Evolutionary conservation across 2,329 filamentous ascomycete species (phyloP), one percentile per base, ranked within the genome.

Genomic region (Periglandula ipomoeae): DNA sequence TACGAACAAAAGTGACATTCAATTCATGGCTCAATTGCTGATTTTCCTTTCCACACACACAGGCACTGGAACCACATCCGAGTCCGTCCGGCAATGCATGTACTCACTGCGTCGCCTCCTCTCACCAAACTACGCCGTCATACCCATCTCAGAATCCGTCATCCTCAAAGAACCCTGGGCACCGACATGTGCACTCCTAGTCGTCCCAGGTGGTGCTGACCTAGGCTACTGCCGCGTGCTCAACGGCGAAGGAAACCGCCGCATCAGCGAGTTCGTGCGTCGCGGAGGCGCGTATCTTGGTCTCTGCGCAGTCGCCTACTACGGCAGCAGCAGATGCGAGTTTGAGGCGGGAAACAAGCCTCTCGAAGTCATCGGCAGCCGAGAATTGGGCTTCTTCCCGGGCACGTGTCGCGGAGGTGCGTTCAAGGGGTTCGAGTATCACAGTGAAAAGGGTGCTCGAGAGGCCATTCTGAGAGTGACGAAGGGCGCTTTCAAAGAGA

Each of bases 261-360:
- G 80, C 55, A 96, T 98, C 64, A 73, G 76, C 48, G 84, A 91
- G 56, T 98, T 86, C 60, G 88, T 98, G 44, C 85, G 89, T 51
- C 76, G 80, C 26, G 93, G 93, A 24, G 93, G 93, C 15, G 74
- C 79, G 0, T 98, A 93, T 61, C 76, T 98, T 2, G 93, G 93
- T 1, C 84, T 98, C 58, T 98, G 93, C 63, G 93, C 93, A 2
- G 93, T 93, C 5, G 93, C 86, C 10, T 98, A 98, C 68, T 98
- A 95, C 59, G 93, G 85, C 20, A 82, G 77, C 55, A 73, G 75
- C 35, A 76, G 75, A 53, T 96, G 91, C 62, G 93, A 98, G 64
- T 98, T 97, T 55, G 91, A 97, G 68, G 83, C 93, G 11, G 89
- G 89, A 2, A 82, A 93, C 47, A 58, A 56, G 27, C 75, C 78